Base-by-base conservation (phyloP, 768 basidiomycete species). In the Clavulina sp. region DNA sequence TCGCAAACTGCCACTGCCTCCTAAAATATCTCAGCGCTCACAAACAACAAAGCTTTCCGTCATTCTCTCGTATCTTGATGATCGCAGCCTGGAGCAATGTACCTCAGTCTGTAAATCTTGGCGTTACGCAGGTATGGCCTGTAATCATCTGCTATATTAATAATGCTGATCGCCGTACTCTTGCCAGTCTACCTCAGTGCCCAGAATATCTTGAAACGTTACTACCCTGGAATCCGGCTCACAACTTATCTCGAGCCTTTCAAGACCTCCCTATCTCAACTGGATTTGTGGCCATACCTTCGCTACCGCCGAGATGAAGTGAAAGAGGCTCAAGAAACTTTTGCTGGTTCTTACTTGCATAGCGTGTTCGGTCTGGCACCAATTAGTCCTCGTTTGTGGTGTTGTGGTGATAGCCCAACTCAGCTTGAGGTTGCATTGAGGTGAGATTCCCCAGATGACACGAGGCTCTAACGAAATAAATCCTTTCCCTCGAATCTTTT, bases 281-380 rank as follows among this genome's bases (percentile, higher is more conserved):
- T 73, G 57, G 76, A 84, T 56, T 67, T 80, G 60, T 86, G 84
- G 84, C 80, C 82, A 4, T 84, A 84, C 60, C 68, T 84, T 31
- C 63, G 62, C 26, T 58, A 66, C 21, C 73, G 82, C n/a, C 58
- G 67, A 52, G 55, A 58, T 9, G 80, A 83, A 60, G 57, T 61
- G 1, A 36, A 53, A 0, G 52, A 50, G 18, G 68, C 74, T 36
- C 69, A 64, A 50, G 51, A 52, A 3, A 56, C 58, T n/a, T 80
- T 74, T 58, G 56, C 63, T 5, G 52, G 53, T 7, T 77, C 78
- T 4, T 80, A 82, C 61, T 61, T 84, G 23, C 68, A 69, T 9
- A 57, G 54, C 18, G 58, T 66, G 5, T 63, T 72, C 49, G 57
- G 63, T 3, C 36, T 33, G 30, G 57, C 60, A 3, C 60, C 65